Base-by-base conservation (phyloP, 768 basidiomycete genomes). In the Royoungia palumana region DNA sequence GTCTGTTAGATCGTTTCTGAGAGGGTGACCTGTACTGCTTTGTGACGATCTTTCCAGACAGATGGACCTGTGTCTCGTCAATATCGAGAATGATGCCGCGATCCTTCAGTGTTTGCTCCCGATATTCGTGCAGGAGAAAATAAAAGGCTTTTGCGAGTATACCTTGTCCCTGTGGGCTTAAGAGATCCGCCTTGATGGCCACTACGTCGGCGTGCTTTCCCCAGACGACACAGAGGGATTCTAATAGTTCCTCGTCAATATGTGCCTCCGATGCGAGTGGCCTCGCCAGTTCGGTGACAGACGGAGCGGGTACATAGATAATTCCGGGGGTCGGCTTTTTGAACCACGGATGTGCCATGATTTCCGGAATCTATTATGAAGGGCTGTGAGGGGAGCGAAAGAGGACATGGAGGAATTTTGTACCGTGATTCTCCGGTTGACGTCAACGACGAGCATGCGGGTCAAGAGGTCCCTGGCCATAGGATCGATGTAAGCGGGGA, bases 391-490 rank as follows among this genome's bases (percentile, higher is more conserved):
- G 21, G 27, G 40, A 30, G 46, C 6, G 35, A 39, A n/a, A 32
- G 37, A 40, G 35, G 44, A 46, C 1, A n/a, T 16, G 1, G 13
- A 27, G 2, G 27, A 17, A 28, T 10, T 1, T 67, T 81, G 45
- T 60, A 94, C 94, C 28, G 85, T 84, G 53, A 96, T 94, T 19
- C 94, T 75, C 62, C 77, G 73, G 44, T 77, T 74, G 10, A 88
- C 87, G 53, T 97, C 87, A 12, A 94, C 88, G 22, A 91, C 81
- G 28, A 98, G 78, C 93, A 98, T 97, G 21, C 85, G 80, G 25
- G 76, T 70, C 35, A 98, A 74, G 19, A 98, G 76, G 65, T 98
- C 88, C 64, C 81, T 82, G 1, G 93, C 94, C 49, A 85, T 75
- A n/a, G 83, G 78, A 54, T 93, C 87, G 45, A 97, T 77, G 70